These are phyloP conservation scores for Alnus rubra DNA, from an alignment of 306 rosid genomes.

Conservation along the genomic window DNA sequence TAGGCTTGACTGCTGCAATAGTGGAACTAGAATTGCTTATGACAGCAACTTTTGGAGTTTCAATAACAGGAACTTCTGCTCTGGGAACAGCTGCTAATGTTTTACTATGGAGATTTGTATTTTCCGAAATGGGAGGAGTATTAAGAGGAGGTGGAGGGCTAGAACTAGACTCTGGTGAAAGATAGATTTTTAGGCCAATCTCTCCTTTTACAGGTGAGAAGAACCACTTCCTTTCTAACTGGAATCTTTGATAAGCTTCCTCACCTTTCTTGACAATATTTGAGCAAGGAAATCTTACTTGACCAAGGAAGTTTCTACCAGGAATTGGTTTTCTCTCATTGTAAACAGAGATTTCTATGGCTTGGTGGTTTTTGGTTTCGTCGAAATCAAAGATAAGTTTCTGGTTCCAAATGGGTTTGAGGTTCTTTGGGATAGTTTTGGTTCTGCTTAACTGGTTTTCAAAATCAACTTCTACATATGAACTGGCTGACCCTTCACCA, in stretches of 20 bases:
- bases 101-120: constrained; percentile 6
- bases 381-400: constrained; percentile 48
- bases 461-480: constrained; percentile 68
- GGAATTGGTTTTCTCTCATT: constrained; percentile 46
- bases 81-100: constrained; percentile 27
- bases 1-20: constrained; percentile 25
- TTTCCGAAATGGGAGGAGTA: constrained; percentile 31
- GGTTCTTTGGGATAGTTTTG: constrained; percentile 62
- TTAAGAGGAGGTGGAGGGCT: constrained; percentile 21
- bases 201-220: constrained; percentile 71
- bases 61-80: constrained; percentile 13
- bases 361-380: constrained; percentile 41
- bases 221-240: constrained; percentile 56
- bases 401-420: constrained; percentile 62
- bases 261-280: constrained; percentile 61
- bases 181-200: constrained; percentile 66
- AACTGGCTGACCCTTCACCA: constrained; percentile 60
- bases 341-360: constrained; percentile 51
- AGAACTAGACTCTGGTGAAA: constrained; percentile 38
- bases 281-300: constrained; percentile 67
- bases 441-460: constrained; percentile 58
- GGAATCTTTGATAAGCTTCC: constrained; percentile 62
- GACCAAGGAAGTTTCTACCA: constrained; percentile 52
- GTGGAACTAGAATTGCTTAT: constrained; percentile 7
- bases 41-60: constrained; percentile 17